Conservation (phyloP, 164 flowering plant genomes). For the Kingdonia uniflora region DNA sequence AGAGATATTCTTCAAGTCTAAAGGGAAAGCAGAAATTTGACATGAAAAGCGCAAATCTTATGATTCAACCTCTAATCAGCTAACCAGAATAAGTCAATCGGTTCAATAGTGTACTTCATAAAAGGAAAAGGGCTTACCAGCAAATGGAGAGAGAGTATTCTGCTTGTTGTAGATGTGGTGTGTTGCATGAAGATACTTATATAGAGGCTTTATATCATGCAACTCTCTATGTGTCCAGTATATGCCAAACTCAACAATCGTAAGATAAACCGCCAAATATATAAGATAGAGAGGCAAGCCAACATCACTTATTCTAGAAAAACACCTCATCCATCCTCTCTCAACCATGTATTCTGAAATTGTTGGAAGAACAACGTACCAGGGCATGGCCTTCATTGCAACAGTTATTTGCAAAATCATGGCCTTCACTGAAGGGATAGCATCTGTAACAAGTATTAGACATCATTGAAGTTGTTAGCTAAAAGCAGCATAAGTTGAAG, state of each 20-base stretch:
- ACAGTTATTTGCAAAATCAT: slow-evolving; percentile 79
- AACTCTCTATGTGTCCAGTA: slow-evolving; percentile 95
- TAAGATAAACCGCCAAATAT: slow-evolving; percentile 42
- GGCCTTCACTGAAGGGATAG: slow-evolving; percentile 71
- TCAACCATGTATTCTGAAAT: slow-evolving; percentile 87
- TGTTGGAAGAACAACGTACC: slow-evolving; percentile 67
- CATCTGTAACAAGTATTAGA: slow-evolving; percentile 45
- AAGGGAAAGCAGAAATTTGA: no score
- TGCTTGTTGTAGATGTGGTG: slow-evolving; percentile 98
- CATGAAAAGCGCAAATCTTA: no score
- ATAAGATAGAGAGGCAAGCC: slow-evolving; percentile 49
- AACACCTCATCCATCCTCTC: slow-evolving; percentile 83
- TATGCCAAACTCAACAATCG: slow-evolving; percentile 76
- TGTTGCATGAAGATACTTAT: slow-evolving; percentile 91
- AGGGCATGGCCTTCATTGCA: slow-evolving; percentile 98
- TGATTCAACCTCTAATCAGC: background rate
- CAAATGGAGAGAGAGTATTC: slow-evolving; percentile 93
- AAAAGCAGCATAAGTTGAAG: background rate
- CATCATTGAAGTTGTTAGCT: background rate
- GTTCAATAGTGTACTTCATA: no score
- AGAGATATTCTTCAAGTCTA: no score
- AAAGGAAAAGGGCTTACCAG: slow-evolving; percentile 43
- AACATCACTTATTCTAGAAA: slow-evolving; percentile 53
- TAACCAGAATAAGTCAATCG: background rate
- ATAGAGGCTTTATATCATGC: slow-evolving; percentile 92